Evolutionary conservation across 371 early-diverging fungal genomes (phyloP), one percentile per base, ranked within the genome.

Genomic region (Mucor piriformis): DNA sequence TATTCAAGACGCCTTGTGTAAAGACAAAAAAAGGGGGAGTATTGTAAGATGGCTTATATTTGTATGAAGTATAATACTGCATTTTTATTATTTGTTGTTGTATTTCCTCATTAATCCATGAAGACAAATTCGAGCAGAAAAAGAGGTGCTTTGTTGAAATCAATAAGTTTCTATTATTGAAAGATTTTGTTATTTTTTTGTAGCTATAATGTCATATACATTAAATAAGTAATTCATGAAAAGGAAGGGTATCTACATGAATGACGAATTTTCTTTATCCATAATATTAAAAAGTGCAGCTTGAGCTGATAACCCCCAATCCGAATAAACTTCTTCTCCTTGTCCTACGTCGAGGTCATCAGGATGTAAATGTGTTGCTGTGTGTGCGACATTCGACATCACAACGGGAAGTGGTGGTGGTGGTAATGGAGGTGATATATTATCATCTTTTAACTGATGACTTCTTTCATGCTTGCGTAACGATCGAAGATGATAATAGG

Each of bases 401-500:
- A 35, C 51, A 51, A 51, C 37, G 18, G 54, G 43, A 42, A 29
- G 35, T 10, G 35, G 25, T 7, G 40, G 51, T 50, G 63, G 63
- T n/a, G 56, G 46, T 50, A 57, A 56, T n/a, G 56, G 56, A 24
- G 52, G 32, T n/a, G 50, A 43, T 12, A 34, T 18, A 33, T 18
- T 34, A 34, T 21, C 40, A 13, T 56, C 44, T 33, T 54, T 52
- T 2, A 34, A 47, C 3, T 34, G 20, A 49, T 85, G 85, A 10
- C 72, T 72, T 20, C 76, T 74, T 56, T 83, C 82, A 59, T 89
- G 90, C 63, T 89, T 89, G 54, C 87, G 77, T 44, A 89, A 77
- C 11, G 88, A 87, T 47, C 90, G 75, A 8, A 86, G 79, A 55
- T 89, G 90, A 58, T 87, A 89, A 66, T 86, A 88, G 4, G 88